phyloP scores from a whole-genome alignment of 306 rosid species.

The Lupinus albus region DNA sequence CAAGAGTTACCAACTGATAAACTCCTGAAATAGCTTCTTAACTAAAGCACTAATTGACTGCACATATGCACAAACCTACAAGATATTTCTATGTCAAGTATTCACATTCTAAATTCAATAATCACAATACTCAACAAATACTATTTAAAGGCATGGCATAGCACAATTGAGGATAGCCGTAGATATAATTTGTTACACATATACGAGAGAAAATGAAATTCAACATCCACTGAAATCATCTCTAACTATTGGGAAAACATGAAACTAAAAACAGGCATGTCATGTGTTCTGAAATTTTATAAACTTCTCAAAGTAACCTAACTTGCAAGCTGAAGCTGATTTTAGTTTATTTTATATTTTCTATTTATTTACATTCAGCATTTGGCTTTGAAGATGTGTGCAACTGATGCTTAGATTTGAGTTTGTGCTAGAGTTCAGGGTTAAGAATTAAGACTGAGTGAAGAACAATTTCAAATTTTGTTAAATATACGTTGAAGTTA shows the following conservation, averaged over 20 bases:
- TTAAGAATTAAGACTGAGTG: not conserved
- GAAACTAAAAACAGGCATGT: not conserved
- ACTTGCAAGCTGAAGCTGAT: constrained; percentile 5
- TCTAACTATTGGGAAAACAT: not conserved
- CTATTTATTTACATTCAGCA: not conserved
- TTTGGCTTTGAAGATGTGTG: not conserved
- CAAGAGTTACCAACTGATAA: no score
- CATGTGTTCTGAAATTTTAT: not conserved
- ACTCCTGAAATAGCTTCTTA: not conserved
- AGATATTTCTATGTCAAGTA: not conserved
- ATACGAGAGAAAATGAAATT: not conserved
- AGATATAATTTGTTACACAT: not conserved
- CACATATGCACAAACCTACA: not conserved
- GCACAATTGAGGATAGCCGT: not conserved
- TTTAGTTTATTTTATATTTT: not conserved
- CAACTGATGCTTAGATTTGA: not conserved
- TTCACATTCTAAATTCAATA: not conserved
- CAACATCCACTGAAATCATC: not conserved
- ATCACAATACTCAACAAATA: not conserved
- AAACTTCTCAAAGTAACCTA: constrained; percentile 7
- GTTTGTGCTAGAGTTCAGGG: constrained; percentile 11
- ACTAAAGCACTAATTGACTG: not conserved
- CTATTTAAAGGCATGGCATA: not conserved
- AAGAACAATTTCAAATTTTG: not conserved
- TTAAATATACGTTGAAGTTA: not conserved